A percentile compares a stretch with the other conserved stretches of the same genome.
These are phyloP conservation scores for Fraxinus sp. DNA, from an alignment of 305 asterid species.

Conservation along the genomic window DNA sequence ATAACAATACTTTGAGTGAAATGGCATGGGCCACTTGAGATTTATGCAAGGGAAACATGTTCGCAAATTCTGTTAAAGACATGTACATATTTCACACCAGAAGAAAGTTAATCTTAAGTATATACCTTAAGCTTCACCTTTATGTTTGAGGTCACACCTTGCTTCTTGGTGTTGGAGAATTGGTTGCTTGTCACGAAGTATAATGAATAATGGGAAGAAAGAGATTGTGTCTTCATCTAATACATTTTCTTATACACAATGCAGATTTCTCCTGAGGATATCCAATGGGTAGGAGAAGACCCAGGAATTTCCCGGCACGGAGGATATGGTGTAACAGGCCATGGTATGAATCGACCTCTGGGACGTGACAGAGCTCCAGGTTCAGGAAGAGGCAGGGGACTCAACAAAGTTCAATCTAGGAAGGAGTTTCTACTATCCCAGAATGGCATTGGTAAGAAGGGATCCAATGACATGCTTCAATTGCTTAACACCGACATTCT, in stretches of 20 bases:
- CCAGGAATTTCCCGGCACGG: conserved; percentile 64
- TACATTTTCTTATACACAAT: conserved; percentile 20
- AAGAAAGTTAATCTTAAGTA: neutral
- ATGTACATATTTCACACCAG: neutral
- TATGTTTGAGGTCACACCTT: neutral
- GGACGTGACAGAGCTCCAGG: conserved; percentile 64
- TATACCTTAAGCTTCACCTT: neutral
- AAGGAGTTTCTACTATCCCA: conserved; percentile 66
- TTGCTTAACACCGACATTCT: conserved; percentile 76
- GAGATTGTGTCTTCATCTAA: conserved; percentile 14
- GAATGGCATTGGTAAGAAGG: conserved; percentile 57
- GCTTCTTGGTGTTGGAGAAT: neutral
- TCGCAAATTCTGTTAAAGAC: neutral
- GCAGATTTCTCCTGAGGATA: conserved; percentile 85
- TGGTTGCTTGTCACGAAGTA: neutral
- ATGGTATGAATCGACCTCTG: conserved; percentile 53
- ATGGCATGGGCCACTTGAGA: neutral
- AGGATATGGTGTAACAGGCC: conserved; percentile 68
- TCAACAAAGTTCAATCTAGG: conserved; percentile 59
- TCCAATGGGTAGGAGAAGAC: conserved; percentile 80
- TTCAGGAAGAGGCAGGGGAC: conserved; percentile 72
- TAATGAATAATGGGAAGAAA: neutral
- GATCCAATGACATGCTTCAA: conserved; percentile 56
- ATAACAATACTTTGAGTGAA: neutral
- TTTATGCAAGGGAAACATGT: neutral